Base-by-base conservation (phyloP, 2,329 filamentous ascomycete genomes). In the Metarhizium robertsii region DNA sequence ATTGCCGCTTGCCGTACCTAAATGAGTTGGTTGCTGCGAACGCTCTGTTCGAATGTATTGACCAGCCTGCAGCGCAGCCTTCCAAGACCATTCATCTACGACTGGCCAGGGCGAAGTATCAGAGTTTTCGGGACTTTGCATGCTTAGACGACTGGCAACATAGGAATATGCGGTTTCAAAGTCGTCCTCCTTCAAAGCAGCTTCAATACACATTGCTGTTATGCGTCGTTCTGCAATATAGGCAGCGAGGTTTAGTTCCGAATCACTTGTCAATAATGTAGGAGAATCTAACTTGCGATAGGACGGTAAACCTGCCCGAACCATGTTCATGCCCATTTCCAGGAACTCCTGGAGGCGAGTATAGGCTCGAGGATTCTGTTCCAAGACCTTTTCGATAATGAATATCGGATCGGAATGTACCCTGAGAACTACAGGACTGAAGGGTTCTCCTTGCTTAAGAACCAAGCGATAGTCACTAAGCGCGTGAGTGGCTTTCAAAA, bases 81-180 rank as follows among this genome's bases (percentile, higher is more conserved):
- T 84, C 89, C 89, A 94, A 1, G 87, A 87, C 69, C 87, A 86
- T 56, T 87, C 79, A 61, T 90, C 86, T 14, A 70, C 59, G 60
- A 25, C 50, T 30, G 20, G 25, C 20, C 20, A 30, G 13, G 45
- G 45, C 25, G 25, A 29, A 29, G 14, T 30, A 48, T 42, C 36
- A 16, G 51, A 20, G 4, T 57, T 54, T 7, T 63, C 57, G 13
- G 65, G 16, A 2, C 56, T 55, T 7, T 64, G 58, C 10, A 64
- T 57, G 7, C 77, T 75, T 0, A 94, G 75, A 25, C 86, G 81
- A 64, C 84, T 90, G 50, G 90, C 80, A 2, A 92, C 85, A 65
- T 89, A 92, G 0, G 88, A 92, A 67, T 92, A 94, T 11, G 89
- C 89, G 0, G 89, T 94, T 66, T 95, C 90, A 58, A 94, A 94